phyloP scores from a whole-genome alignment of 148 eudicot genomes.

The Cornus suecica region DNA sequence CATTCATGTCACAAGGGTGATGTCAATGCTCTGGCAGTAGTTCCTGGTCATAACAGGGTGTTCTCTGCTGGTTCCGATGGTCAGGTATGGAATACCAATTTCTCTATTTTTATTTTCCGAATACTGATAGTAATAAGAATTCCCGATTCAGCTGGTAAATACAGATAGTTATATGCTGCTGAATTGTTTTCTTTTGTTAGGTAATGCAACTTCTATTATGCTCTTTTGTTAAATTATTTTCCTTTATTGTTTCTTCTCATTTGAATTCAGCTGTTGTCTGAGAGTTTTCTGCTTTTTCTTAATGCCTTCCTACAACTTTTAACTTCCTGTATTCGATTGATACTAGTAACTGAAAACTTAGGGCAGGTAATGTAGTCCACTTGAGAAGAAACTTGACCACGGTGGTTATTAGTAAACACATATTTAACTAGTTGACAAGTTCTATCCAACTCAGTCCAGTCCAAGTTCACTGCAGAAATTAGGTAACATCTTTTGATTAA shows the following conservation, averaged over 20 bases:
- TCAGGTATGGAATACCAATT: conserved; percentile 50
- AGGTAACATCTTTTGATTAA: no score
- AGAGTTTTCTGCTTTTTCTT: neutral
- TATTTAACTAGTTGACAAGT: no score
- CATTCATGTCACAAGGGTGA: conserved; percentile 89
- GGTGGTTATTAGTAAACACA: no score
- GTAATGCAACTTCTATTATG: neutral
- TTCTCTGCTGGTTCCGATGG: conserved; percentile 97
- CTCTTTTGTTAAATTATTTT: neutral
- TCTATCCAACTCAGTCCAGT: no score
- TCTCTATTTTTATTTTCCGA: neutral
- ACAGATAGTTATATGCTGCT: neutral
- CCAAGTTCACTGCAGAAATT: no score
- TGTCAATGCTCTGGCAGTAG: conserved; percentile 78
- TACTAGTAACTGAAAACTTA: neutral
- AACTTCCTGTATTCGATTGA: neutral
- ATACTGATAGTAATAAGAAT: neutral
- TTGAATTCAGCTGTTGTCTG: neutral
- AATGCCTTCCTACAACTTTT: neutral
- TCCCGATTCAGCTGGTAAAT: neutral
- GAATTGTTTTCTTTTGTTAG: neutral
- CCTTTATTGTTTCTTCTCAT: no score
- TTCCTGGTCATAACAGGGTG: conserved; percentile 75
- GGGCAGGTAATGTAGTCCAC: neutral
- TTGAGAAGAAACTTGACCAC: neutral